phyloP scores from a whole-genome alignment of 176 grass and related monocot genomes.

The Oryza nivara region DNA sequence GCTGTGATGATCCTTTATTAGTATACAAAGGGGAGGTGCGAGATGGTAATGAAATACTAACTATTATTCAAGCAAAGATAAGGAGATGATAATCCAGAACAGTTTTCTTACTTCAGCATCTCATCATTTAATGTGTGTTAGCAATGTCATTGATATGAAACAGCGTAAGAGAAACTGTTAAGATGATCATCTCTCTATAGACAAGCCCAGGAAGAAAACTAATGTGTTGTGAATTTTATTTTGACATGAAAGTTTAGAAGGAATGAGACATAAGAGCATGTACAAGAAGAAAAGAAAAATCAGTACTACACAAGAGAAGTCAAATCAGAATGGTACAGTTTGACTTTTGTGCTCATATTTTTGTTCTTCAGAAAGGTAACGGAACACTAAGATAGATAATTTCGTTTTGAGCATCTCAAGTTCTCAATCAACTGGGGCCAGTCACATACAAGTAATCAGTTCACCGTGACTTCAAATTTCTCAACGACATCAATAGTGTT shows the following conservation, averaged over 20 bases:
- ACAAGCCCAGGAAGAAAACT: background rate
- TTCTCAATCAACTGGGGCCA: background rate
- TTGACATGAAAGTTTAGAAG: background rate
- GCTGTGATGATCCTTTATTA: conserved; percentile 50
- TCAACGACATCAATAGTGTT: background rate
- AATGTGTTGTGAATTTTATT: background rate
- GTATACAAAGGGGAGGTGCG: background rate
- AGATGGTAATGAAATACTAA: conserved; percentile 11
- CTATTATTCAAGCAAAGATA: background rate
- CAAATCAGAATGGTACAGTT: background rate
- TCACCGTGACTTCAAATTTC: background rate
- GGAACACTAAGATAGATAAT: conserved; percentile 7
- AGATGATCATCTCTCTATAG: conserved; percentile 3
- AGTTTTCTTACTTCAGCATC: background rate
- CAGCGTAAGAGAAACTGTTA: background rate
- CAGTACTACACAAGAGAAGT: conserved; percentile 3
- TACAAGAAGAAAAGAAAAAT: background rate
- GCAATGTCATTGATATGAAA: background rate
- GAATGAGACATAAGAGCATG: background rate
- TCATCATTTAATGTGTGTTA: background rate
- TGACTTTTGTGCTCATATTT: background rate
- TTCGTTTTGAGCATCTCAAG: background rate
- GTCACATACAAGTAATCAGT: background rate
- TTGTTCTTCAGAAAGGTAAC: conserved; percentile 18
- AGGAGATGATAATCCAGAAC: background rate